These are phyloP conservation scores for Metarhizium anisopliae DNA, from an alignment of 2,329 filamentous ascomycete species.

Conservation along the genomic window DNA sequence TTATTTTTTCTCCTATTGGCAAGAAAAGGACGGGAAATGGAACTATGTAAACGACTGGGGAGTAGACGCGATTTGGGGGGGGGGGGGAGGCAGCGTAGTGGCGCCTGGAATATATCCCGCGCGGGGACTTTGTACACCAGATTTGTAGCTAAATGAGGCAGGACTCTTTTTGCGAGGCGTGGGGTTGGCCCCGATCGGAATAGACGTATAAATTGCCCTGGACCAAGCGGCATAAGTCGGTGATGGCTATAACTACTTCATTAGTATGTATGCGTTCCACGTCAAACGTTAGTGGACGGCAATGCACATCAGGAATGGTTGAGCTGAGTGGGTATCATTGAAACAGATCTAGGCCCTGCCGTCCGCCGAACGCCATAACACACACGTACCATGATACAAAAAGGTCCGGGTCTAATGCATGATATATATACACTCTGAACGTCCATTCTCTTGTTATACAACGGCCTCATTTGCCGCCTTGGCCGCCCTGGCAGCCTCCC, in stretches of 20 bases:
- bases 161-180: background rate
- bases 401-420: background rate
- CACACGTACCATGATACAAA: background rate
- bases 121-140: constrained; percentile 1
- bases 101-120: background rate
- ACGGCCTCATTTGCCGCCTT: constrained; percentile 6
- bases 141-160: constrained; percentile 1
- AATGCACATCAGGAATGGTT: background rate
- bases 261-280: no score
- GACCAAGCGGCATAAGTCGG: background rate
- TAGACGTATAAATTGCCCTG: background rate
- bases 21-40: background rate
- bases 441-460: constrained; percentile 3
- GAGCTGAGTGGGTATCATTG: background rate
- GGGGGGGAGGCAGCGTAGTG: background rate
- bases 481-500: constrained; percentile 15
- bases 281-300: no score
- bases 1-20: background rate
- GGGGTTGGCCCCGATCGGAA: background rate
- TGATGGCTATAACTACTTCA: no score
- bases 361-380: background rate
- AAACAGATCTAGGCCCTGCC: background rate
- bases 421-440: background rate
- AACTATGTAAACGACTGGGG: background rate
- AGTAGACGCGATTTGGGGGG: background rate